These are phyloP conservation scores for Santalum album DNA, from an alignment of 164 flowering plant genomes.

Conservation along the genomic window DNA sequence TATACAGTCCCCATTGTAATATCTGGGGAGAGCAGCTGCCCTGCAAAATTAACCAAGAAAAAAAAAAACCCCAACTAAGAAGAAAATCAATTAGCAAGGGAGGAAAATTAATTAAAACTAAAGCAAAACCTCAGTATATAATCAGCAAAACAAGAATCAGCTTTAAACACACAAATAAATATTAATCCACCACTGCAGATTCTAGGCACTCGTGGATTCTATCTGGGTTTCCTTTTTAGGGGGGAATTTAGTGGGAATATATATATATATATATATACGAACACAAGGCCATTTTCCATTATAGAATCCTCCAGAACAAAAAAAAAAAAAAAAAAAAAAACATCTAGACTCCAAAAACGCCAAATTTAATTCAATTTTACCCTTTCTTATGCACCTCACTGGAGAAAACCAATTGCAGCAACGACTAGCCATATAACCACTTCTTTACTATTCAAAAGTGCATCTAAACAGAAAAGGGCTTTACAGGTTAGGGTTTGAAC, in stretches of 20 bases:
- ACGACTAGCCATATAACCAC: too few species aligned
- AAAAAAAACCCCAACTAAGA: too few species aligned
- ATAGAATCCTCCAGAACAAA: neutral
- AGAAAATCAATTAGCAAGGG: too few species aligned
- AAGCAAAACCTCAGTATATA: neutral
- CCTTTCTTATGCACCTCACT: too few species aligned
- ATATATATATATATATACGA: neutral
- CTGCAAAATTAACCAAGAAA: conserved; percentile 32
- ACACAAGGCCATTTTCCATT: neutral
- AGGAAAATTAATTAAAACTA: neutral
- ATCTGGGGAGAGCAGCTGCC: conserved; percentile 70
- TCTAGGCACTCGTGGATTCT: neutral
- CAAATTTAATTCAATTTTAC: too few species aligned
- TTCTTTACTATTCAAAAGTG: too few species aligned
- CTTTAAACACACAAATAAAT: too few species aligned
- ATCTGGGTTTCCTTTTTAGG: too few species aligned
- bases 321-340: neutral
- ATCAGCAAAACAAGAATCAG: neutral
- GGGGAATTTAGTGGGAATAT: neutral
- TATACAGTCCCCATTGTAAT: conserved; percentile 46
- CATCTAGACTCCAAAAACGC: too few species aligned
- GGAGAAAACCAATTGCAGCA: too few species aligned
- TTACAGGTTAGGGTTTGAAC: conserved; percentile 3
- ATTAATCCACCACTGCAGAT: neutral
- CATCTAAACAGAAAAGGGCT: neutral